Evolutionary conservation across 1,284 basidiomycete genomes (phyloP).

Genomic region (Dichomitus squalens): DNA sequence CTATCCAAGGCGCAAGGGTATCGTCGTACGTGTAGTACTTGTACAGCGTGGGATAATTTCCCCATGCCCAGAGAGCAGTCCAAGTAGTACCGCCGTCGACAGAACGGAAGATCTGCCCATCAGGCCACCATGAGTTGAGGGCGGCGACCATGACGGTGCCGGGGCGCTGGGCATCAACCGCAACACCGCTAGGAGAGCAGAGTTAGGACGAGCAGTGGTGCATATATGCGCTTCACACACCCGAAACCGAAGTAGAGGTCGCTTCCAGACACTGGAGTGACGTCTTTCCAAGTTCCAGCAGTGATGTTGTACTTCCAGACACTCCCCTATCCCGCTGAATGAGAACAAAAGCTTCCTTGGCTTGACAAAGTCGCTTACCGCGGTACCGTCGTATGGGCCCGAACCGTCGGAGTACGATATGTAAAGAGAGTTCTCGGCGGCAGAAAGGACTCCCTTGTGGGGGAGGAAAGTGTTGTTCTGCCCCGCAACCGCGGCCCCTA

Average conservation of each 20-base stretch:
- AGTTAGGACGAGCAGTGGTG: constrained; percentile 15
- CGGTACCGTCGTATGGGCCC: constrained; percentile 57
- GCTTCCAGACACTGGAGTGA: constrained; percentile 36
- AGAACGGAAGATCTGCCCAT: constrained; percentile 68
- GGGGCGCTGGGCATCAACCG: constrained; percentile 59
- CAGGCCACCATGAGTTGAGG: constrained; percentile 59
- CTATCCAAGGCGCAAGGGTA: constrained; percentile 59
- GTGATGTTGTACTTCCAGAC: constrained; percentile 49
- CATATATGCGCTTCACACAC: constrained; percentile 7
- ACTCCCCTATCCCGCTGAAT: constrained; percentile 21
- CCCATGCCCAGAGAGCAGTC: constrained; percentile 61
- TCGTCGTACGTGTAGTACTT: constrained; percentile 59
- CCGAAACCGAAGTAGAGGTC: constrained; percentile 35
- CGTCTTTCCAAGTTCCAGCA: constrained; percentile 49
- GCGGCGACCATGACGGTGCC: constrained; percentile 71
- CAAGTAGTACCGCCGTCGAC: constrained; percentile 56
- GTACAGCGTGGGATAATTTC: constrained; percentile 47
- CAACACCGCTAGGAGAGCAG: constrained; percentile 54
- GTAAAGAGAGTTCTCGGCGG: constrained; percentile 57
- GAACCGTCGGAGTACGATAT: constrained; percentile 55
- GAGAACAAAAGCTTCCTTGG: background rate
- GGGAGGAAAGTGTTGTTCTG: constrained; percentile 61
- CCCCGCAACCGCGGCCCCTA: constrained; percentile 59
- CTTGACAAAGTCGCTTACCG: constrained; percentile 13
- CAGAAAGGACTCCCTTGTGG: constrained; percentile 66